Conservation (phyloP, 805 yeast species). For the Candida maltosa region DNA sequence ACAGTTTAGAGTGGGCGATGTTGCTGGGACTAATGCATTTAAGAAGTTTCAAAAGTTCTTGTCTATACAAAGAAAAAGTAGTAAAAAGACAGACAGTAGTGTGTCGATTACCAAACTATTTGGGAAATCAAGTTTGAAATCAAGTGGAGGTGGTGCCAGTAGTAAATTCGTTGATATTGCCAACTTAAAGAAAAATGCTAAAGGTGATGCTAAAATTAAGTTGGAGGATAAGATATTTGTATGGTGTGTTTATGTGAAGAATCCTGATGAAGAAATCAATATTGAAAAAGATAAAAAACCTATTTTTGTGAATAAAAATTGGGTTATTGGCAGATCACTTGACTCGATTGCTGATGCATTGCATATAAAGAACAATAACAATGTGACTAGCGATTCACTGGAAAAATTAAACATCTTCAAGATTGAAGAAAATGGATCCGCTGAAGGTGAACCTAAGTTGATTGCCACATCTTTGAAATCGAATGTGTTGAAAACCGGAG, state of each 20-base stretch:
- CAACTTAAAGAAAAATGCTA: slow-evolving; percentile 43
- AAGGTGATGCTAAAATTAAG: slow-evolving; percentile 48
- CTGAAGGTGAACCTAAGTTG: slow-evolving; percentile 29
- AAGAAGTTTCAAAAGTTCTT: slow-evolving; percentile 25
- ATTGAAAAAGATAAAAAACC: slow-evolving; percentile 26
- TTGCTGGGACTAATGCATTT: slow-evolving; percentile 21
- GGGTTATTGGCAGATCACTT: slow-evolving; percentile 60
- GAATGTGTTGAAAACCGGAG: slow-evolving; percentile 45
- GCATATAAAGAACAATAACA: slow-evolving; percentile 48
- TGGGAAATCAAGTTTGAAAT: neutral
- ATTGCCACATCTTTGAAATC: slow-evolving; percentile 36
- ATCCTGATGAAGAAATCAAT: slow-evolving; percentile 17
- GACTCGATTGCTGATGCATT: slow-evolving; percentile 50
- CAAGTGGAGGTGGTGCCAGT: slow-evolving; percentile 6
- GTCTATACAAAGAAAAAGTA: slow-evolving; percentile 18
- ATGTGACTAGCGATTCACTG: slow-evolving; percentile 36
- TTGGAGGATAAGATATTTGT: slow-evolving; percentile 46
- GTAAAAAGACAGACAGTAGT: neutral
- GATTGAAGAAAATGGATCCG: slow-evolving; percentile 10
- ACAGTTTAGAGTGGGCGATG: slow-evolving; percentile 27
- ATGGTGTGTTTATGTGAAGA: slow-evolving; percentile 40
- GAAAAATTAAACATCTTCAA: slow-evolving; percentile 49
- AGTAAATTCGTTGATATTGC: slow-evolving; percentile 25
- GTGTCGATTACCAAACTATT: slow-evolving; percentile 4
- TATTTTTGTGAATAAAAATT: slow-evolving; percentile 48